Percentiles rank a stretch among this genome's conserved stretches.
Conservation (phyloP, 2,329 filamentous ascomycete genomes). For the Alternaria solani region DNA sequence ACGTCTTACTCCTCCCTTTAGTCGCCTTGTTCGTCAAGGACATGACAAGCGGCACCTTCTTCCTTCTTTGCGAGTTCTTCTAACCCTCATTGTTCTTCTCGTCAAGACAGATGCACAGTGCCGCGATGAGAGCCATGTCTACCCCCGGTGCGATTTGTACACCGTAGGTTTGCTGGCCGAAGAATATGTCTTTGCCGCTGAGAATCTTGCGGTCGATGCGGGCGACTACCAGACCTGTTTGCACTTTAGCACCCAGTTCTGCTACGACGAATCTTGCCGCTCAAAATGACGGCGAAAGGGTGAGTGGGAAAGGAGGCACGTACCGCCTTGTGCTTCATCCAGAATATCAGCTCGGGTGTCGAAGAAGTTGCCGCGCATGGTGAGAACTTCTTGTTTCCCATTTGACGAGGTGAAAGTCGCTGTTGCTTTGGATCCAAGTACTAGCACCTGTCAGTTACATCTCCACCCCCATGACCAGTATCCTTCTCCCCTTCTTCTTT, state of each 20-base stretch:
- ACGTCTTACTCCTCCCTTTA: not conserved
- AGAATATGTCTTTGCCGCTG: conserved; percentile 65
- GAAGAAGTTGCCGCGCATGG: conserved; percentile 69
- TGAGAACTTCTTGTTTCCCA: conserved; percentile 38
- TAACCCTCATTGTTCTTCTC: conserved; percentile 54
- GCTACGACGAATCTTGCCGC: not conserved
- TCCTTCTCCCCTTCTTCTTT: not conserved
- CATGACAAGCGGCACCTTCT: not conserved
- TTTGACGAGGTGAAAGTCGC: conserved; percentile 58
- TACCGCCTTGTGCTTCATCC: conserved; percentile 53
- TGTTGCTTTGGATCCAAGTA: conserved; percentile 63
- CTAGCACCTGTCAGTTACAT: conserved; percentile 42
- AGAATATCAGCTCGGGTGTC: conserved; percentile 66
- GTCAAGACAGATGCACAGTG: conserved; percentile 73
- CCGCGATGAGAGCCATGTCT: conserved; percentile 71
- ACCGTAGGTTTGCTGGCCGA: conserved; percentile 70
- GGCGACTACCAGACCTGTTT: conserved; percentile 59
- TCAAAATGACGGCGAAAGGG: not conserved
- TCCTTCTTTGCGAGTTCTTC: not conserved
- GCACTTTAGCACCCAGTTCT: not conserved
- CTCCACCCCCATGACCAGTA: not conserved
- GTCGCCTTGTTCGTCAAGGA: not conserved
- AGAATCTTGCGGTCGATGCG: conserved; percentile 67
- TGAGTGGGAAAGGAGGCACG: conserved; percentile 4
- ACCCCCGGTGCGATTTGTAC: conserved; percentile 70